Conservation (phyloP, 2,329 filamentous ascomycete genomes). For the Macrophomina tecta region DNA sequence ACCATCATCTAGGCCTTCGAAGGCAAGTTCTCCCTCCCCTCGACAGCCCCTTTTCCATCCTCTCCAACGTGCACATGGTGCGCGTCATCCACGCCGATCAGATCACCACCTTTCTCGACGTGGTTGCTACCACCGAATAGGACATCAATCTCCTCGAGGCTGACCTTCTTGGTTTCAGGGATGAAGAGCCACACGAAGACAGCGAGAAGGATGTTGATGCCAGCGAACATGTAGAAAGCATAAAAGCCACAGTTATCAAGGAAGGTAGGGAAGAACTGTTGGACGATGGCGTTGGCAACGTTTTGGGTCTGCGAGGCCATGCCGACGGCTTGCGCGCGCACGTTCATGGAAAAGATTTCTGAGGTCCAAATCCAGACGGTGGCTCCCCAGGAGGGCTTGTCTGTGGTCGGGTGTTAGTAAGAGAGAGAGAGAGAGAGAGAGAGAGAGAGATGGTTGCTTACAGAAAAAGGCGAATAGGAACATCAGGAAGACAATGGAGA, state of each 20-base stretch:
- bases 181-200: slow-evolving; percentile 47
- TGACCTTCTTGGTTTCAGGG: slow-evolving; percentile 52
- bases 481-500: slow-evolving; percentile 71
- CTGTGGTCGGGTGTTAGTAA: slow-evolving; percentile 42
- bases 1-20: neutral
- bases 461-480: slow-evolving; percentile 70
- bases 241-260: slow-evolving; percentile 64
- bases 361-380: slow-evolving; percentile 75
- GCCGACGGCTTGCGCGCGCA: slow-evolving; percentile 72
- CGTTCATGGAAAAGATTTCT: slow-evolving; percentile 73
- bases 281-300: slow-evolving; percentile 70
- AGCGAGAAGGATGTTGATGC: slow-evolving; percentile 24
- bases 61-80: slow-evolving; percentile 39
- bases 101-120: slow-evolving; percentile 59
- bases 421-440: slow-evolving; percentile 7
- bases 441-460: slow-evolving; percentile 42
- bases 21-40: slow-evolving; percentile 8
- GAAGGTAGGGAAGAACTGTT: slow-evolving; percentile 74
- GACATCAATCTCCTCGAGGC: slow-evolving; percentile 63
- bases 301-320: slow-evolving; percentile 66
- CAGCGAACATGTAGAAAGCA: slow-evolving; percentile 59
- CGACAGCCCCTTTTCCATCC: slow-evolving; percentile 17
- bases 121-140: slow-evolving; percentile 64
- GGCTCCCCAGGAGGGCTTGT: slow-evolving; percentile 73
- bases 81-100: slow-evolving; percentile 47